These are phyloP conservation scores for Mariannaea sp. DNA, from an alignment of 2,329 filamentous ascomycete genomes.

Conservation along the genomic window DNA sequence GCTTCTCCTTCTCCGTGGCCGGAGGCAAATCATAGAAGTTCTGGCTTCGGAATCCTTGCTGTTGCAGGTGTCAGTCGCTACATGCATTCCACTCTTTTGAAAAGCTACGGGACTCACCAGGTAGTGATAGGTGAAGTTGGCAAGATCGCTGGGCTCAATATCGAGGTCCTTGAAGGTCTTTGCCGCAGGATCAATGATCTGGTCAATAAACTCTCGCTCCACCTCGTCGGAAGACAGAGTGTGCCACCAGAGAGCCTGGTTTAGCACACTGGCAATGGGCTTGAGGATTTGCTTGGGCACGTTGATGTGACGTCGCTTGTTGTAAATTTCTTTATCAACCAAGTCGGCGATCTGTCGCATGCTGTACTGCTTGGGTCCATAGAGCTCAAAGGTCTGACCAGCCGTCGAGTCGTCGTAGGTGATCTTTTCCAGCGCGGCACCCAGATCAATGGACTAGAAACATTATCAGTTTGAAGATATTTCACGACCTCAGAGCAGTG, in stretches of 20 bases:
- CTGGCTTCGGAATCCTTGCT: conserved; percentile 90
- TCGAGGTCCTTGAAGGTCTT: conserved; percentile 96
- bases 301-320: conserved; percentile 88
- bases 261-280: conserved; percentile 73
- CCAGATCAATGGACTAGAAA: conserved; percentile 81
- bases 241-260: conserved; percentile 88
- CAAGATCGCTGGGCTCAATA: conserved; percentile 86
- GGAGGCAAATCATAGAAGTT: conserved; percentile 93
- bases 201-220: conserved; percentile 91
- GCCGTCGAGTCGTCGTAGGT: conserved; percentile 88
- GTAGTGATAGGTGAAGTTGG: conserved; percentile 90
- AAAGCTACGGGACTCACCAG: conserved; percentile 63
- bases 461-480: not conserved
- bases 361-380: conserved; percentile 90
- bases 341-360: conserved; percentile 84
- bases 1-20: conserved; percentile 90
- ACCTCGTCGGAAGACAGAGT: conserved; percentile 82
- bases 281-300: conserved; percentile 81
- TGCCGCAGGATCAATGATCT: conserved; percentile 84
- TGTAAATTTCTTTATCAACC: conserved; percentile 91
- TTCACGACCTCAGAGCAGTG: not conserved
- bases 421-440: conserved; percentile 86
- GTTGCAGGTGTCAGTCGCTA: conserved; percentile 26
- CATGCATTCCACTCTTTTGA: not conserved
- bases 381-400: conserved; percentile 90